Conservation (phyloP, 805 yeast species). For the Wickerhamomyces xylosicus region DNA sequence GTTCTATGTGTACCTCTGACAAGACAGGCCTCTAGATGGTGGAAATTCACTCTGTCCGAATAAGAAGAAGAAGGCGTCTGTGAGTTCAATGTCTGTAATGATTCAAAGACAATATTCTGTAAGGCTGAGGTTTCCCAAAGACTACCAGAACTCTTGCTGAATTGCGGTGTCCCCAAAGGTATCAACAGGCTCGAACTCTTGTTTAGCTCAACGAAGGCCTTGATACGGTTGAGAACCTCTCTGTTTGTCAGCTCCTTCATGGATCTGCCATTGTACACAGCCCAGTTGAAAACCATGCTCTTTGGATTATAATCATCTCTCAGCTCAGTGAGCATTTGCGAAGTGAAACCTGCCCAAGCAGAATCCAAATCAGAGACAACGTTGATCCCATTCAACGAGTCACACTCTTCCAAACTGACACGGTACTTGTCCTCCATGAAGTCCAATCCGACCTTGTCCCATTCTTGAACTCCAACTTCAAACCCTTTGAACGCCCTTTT, state of each 20-base stretch:
- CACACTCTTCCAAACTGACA: constrained; percentile 61
- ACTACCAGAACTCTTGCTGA: constrained; percentile 7
- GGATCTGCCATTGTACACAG: constrained; percentile 22
- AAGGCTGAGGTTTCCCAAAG: constrained; percentile 34
- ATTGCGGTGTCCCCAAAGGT: constrained; percentile 35
- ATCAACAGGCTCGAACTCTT: constrained; percentile 42
- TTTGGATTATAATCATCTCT: constrained; percentile 64
- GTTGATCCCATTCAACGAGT: constrained; percentile 62
- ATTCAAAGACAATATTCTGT: constrained; percentile 33
- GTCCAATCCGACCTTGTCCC: constrained; percentile 32
- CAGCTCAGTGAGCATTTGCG: constrained; percentile 37
- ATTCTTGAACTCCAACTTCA: constrained; percentile 55
- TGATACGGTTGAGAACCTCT: constrained; percentile 30
- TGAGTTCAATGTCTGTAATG: constrained; percentile 30
- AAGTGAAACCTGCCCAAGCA: constrained; percentile 78
- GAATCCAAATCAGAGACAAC: constrained; percentile 60
- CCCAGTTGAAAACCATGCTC: constrained; percentile 36
- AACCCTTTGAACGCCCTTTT: constrained; percentile 33
- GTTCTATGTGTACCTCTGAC: constrained; percentile 33
- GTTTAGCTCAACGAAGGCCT: constrained; percentile 33
- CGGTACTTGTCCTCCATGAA: constrained; percentile 53
- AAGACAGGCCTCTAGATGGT: constrained; percentile 30
- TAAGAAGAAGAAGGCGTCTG: no score
- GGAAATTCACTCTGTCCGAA: constrained; percentile 27
- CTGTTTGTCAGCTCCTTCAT: constrained; percentile 6